A percentile compares a stretch with the other conserved stretches of the same genome.
phyloP scores from a whole-genome alignment of 805 yeast genomes.

The Ogataea siamensis region DNA sequence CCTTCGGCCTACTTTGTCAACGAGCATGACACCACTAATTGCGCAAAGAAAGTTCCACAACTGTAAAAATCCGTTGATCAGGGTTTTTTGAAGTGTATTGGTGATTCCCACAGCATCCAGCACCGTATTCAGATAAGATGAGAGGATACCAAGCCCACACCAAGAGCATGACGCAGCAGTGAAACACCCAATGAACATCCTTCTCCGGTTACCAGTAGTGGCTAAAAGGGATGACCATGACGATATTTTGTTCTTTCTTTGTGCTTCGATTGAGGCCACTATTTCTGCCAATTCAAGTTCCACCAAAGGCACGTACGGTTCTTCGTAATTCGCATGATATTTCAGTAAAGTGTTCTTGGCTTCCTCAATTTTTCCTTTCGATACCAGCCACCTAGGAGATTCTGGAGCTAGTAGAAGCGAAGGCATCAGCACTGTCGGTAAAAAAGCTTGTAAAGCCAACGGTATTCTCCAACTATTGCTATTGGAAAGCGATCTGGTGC shows the following conservation, averaged over 20 bases:
- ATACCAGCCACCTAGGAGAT: conserved; percentile 36
- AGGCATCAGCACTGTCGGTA: conserved; percentile 35
- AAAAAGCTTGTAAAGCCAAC: conserved; percentile 37
- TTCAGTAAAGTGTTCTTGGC: conserved; percentile 34
- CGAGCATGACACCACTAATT: conserved; percentile 30
- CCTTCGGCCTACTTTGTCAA: conserved; percentile 38
- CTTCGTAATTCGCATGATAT: conserved; percentile 23
- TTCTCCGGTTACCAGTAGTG: conserved; percentile 37
- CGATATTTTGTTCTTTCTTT: conserved; percentile 27
- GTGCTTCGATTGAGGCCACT: conserved; percentile 36
- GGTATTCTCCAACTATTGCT: conserved; percentile 40
- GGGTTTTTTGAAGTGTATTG: conserved; percentile 40
- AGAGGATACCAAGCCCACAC: conserved; percentile 47
- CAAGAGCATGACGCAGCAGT: conserved; percentile 36
- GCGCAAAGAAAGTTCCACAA: conserved; percentile 42
- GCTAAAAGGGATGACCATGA: conserved; percentile 36
- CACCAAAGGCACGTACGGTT: conserved; percentile 32
- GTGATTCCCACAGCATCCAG: conserved; percentile 53
- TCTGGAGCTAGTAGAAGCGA: conserved; percentile 37
- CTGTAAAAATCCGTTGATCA: conserved; percentile 50
- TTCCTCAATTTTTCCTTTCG: conserved; percentile 33
- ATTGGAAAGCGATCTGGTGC: conserved; percentile 32
- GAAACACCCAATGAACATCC: conserved; percentile 34
- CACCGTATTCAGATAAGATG: conserved; percentile 45
- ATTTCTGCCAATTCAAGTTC: conserved; percentile 38